A percentile compares a stretch with the other conserved stretches of the same genome.
Conservation (phyloP, 768 basidiomycete genomes). For the Nidula microcarpa region DNA sequence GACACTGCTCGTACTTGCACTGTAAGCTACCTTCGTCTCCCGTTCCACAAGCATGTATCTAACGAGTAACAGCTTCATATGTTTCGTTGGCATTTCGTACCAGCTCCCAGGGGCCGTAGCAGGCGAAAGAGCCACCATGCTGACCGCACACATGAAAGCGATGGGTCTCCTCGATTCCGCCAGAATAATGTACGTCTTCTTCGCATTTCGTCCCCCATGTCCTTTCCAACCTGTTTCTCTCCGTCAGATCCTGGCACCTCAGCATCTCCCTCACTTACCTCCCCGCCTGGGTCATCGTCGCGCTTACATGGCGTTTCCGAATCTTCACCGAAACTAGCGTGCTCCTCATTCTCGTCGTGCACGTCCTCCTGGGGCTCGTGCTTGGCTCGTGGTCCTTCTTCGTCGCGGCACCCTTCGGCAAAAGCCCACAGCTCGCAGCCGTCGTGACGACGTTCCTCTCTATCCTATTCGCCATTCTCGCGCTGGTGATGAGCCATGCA, state of each 20-base stretch:
- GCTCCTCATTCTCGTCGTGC: conserved; percentile 58
- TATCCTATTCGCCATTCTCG: conserved; percentile 66
- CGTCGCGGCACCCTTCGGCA: conserved; percentile 64
- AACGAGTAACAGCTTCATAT: conserved; percentile 49
- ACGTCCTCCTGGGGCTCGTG: conserved; percentile 64
- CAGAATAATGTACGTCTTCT: conserved; percentile 45
- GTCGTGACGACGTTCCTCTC: conserved; percentile 62
- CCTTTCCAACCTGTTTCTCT: conserved; percentile 21
- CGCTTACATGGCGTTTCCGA: conserved; percentile 59
- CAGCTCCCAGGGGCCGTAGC: conserved; percentile 73
- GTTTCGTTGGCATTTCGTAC: conserved; percentile 72
- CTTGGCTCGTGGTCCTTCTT: conserved; percentile 75
- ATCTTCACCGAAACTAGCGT: conserved; percentile 63
- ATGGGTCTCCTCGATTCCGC: conserved; percentile 78
- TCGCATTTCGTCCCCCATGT: background rate
- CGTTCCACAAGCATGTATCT: background rate
- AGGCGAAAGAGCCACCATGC: conserved; percentile 57
- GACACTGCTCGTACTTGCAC: conserved; percentile 59
- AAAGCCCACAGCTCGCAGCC: conserved; percentile 70
- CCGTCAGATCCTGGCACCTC: conserved; percentile 58
- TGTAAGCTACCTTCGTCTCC: conserved; percentile 35
- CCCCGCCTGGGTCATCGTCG: conserved; percentile 72
- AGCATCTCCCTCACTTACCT: conserved; percentile 66
- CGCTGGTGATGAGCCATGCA: conserved; percentile 45
- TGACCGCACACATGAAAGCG: conserved; percentile 73